Evolutionary conservation across 345 rosid genomes (phyloP).

Genomic region (Salix caprea): DNA sequence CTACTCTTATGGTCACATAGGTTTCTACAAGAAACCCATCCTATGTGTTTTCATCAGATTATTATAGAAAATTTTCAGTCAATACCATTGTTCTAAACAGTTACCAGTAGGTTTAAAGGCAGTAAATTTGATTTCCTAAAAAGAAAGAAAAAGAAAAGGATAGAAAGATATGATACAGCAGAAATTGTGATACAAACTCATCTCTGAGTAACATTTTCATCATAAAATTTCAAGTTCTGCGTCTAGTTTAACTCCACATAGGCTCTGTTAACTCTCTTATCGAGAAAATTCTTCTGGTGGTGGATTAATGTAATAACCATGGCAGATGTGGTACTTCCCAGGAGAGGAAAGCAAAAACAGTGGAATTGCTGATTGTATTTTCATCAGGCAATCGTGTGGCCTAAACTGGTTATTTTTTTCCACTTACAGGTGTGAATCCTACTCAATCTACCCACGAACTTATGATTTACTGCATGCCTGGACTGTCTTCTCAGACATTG

Average conservation of each 20-base stretch:
- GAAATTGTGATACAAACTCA: neutral
- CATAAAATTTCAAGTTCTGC: neutral
- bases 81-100: neutral
- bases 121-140: neutral
- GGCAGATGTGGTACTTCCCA: neutral
- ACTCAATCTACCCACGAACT: constrained; percentile 84
- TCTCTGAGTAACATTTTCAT: neutral
- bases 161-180: neutral
- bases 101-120: neutral
- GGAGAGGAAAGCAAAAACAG: neutral
- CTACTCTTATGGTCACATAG: neutral
- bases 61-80: neutral
- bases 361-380: neutral
- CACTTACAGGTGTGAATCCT: constrained; percentile 84
- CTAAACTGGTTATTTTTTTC: neutral
- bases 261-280: neutral
- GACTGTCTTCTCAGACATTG: constrained; percentile 19
- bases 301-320: neutral
- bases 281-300: neutral
- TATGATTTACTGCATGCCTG: constrained; percentile 47
- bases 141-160: no score
- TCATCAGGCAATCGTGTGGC: neutral
- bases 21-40: neutral
- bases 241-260: neutral
- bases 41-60: neutral